Conservation (phyloP, 192 early-diverging fungal genomes). For the Lobulomyces angularis region DNA sequence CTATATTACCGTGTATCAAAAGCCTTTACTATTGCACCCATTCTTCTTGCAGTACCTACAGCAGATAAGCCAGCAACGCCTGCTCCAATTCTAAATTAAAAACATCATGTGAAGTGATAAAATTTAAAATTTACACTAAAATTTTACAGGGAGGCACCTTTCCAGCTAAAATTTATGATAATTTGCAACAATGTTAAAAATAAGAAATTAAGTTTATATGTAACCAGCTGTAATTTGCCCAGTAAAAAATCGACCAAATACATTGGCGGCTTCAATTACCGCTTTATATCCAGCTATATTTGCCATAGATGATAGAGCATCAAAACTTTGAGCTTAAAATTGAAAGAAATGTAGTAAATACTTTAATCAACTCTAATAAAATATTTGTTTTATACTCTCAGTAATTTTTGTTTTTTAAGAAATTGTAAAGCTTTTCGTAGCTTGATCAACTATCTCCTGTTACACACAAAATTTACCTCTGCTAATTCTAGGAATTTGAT, state of each 20-base stretch:
- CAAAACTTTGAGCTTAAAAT: neutral
- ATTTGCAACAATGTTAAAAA: no score
- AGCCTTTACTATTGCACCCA: constrained; percentile 22
- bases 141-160: constrained; percentile 22
- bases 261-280: constrained; percentile 19
- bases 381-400: constrained; percentile 1
- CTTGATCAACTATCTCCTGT: no score
- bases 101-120: no score
- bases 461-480: constrained; percentile 22
- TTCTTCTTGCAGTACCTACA: constrained; percentile 16
- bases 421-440: no score
- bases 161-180: no score
- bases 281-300: constrained; percentile 24
- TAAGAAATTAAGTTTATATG: no score
- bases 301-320: constrained; percentile 15
- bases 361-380: constrained; percentile 2
- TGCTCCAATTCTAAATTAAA: constrained; percentile 24
- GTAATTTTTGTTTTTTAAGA: no score
- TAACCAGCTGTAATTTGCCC: constrained; percentile 26
- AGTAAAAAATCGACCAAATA: constrained; percentile 20
- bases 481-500: constrained; percentile 15
- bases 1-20: no score
- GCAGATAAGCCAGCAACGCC: constrained; percentile 22
- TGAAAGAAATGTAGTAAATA: no score
- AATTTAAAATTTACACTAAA: no score